phyloP scores from a whole-genome alignment of 2,329 filamentous ascomycete genomes.

The Mariannaea sp. region DNA sequence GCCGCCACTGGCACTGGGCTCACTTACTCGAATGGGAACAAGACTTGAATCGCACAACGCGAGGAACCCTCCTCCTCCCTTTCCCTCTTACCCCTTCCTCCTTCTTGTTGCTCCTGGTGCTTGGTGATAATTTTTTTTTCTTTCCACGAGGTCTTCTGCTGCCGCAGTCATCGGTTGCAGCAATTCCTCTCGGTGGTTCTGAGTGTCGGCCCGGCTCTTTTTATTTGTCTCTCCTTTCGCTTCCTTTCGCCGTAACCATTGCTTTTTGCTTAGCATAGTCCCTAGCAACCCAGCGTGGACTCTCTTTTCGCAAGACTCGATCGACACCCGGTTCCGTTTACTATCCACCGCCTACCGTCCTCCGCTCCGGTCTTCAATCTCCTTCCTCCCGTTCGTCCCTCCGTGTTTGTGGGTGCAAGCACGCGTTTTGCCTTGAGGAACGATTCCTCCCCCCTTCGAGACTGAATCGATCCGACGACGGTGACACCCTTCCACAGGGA shows the following conservation, averaged over 20 bases:
- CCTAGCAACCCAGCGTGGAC: conserved; percentile 12
- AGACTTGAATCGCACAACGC: conserved; percentile 27
- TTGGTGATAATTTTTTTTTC: not conserved
- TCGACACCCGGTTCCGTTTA: conserved; percentile 21
- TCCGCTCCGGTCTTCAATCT: conserved; percentile 19
- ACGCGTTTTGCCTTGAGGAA: conserved; percentile 19
- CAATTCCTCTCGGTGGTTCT: conserved; percentile 15
- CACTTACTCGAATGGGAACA: conserved; percentile 4
- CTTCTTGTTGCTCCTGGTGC: conserved; percentile 9
- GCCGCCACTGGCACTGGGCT: conserved; percentile 5
- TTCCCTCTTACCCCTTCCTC: conserved; percentile 25
- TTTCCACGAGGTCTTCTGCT: too few relatives aligned
- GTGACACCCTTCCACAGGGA: conserved; percentile 25
- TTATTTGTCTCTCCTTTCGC: conserved; percentile 27
- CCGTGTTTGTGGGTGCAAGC: conserved; percentile 10
- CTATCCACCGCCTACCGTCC: conserved; percentile 20
- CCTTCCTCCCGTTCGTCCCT: conserved; percentile 18
- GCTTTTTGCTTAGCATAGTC: conserved; percentile 24
- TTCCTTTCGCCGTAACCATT: conserved; percentile 25
- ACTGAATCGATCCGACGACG: conserved; percentile 25
- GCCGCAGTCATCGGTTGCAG: conserved; percentile 18
- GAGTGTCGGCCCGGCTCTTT: conserved; percentile 14
- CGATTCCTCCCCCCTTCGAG: conserved; percentile 16
- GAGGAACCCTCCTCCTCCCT: conserved; percentile 26
- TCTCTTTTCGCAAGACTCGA: conserved; percentile 12